A percentile compares a stretch with the other conserved stretches of the same genome.
Evolutionary conservation across 441 rosid genomes (phyloP).

Genomic region (Pelargonium cotyledonis): DNA sequence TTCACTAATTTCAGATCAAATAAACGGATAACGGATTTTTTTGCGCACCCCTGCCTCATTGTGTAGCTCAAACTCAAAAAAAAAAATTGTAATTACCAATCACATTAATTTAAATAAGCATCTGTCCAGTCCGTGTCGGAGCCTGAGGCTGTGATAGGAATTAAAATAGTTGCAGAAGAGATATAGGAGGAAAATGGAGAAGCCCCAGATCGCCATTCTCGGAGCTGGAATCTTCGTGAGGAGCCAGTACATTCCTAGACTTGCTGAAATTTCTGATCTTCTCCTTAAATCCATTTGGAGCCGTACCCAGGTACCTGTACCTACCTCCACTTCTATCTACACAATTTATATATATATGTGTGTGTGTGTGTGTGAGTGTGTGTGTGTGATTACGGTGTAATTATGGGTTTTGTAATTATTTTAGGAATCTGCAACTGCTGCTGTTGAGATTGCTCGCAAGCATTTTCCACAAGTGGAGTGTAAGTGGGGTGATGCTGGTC

Average conservation of each 20-base stretch:
- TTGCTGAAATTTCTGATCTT: constrained; percentile 80
- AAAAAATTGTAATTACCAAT: too few species aligned
- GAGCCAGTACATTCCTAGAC: constrained; percentile 78
- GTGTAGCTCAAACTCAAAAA: too few species aligned
- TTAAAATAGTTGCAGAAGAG: too few species aligned
- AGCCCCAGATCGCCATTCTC: constrained; percentile 57
- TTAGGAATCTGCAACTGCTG: constrained; percentile 80
- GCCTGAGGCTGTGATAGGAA: too few species aligned
- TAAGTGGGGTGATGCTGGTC: constrained; percentile 86
- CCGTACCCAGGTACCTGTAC: constrained; percentile 53
- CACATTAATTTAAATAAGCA: too few species aligned
- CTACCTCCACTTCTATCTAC: background rate
- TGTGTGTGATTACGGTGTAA: background rate
- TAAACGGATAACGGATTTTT: too few species aligned
- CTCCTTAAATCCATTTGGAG: constrained; percentile 76
- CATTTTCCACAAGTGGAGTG: constrained; percentile 71
- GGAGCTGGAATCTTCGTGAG: constrained; percentile 95
- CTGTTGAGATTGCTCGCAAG: constrained; percentile 66
- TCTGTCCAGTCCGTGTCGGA: too few species aligned
- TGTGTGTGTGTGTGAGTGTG: too few species aligned
- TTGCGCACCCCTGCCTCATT: too few species aligned
- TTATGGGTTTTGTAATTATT: background rate
- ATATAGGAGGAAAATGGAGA: constrained; percentile 28
- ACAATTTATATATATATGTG: background rate
- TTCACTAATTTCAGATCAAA: too few species aligned